A percentile compares a stretch with the other conserved stretches of the same genome.
Evolutionary conservation across 495 filamentous ascomycete species (phyloP).

Genomic region (Xylaria nigripes): DNA sequence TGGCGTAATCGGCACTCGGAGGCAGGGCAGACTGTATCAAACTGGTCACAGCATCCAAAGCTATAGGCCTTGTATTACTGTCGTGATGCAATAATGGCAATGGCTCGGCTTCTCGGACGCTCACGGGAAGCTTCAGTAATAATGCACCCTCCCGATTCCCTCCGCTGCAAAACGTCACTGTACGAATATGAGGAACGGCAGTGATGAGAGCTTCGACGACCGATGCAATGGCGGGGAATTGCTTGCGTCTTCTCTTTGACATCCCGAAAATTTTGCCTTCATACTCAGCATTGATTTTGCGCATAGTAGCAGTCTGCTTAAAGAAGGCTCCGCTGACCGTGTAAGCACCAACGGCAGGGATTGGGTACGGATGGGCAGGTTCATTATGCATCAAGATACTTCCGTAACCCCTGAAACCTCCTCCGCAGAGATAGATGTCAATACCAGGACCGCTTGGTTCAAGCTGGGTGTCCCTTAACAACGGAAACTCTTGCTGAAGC

Average conservation of each 20-base stretch:
- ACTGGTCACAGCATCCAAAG: slow-evolving; percentile 40
- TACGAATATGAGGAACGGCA: slow-evolving; percentile 60
- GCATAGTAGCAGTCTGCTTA: slow-evolving; percentile 49
- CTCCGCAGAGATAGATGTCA: slow-evolving; percentile 77
- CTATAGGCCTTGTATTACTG: slow-evolving; percentile 25
- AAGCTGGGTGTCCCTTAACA: slow-evolving; percentile 39
- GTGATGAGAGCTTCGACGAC: slow-evolving; percentile 63
- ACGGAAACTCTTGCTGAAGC: slow-evolving; percentile 48
- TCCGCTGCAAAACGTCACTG: slow-evolving; percentile 73
- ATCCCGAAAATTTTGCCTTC: slow-evolving; percentile 66
- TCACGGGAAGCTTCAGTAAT: slow-evolving; percentile 53
- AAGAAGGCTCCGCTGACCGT: slow-evolving; percentile 55
- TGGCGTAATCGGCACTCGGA: slow-evolving; percentile 40
- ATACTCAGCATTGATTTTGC: slow-evolving; percentile 45
- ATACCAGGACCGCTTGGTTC: slow-evolving; percentile 47
- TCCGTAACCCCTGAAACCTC: slow-evolving; percentile 86
- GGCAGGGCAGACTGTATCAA: slow-evolving; percentile 49
- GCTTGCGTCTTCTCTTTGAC: slow-evolving; percentile 67
- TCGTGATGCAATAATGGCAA: slow-evolving; percentile 44
- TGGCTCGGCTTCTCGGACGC: slow-evolving; percentile 55
- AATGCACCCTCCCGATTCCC: slow-evolving; percentile 80
- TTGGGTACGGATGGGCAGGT: slow-evolving; percentile 64
- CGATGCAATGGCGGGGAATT: slow-evolving; percentile 77
- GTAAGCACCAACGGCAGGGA: slow-evolving; percentile 79
- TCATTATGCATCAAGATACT: slow-evolving; percentile 71